These are phyloP conservation scores for Macaranga tanarius DNA, from an alignment of 441 rosid genomes.

Conservation along the genomic window DNA sequence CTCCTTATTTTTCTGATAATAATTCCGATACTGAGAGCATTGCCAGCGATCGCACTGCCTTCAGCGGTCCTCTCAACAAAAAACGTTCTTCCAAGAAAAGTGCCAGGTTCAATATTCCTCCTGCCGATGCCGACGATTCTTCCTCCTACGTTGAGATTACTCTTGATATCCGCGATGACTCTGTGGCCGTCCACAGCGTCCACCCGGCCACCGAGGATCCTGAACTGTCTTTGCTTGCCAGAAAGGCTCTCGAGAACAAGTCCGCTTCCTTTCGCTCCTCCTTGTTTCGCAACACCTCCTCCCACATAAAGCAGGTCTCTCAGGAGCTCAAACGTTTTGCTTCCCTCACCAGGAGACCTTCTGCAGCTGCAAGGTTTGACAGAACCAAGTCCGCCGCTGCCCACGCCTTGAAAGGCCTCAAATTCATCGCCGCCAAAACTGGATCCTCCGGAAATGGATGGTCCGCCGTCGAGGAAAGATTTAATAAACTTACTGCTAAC, in stretches of 20 bases:
- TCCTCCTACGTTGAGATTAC: constrained; percentile 71
- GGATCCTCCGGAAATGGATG: constrained; percentile 48
- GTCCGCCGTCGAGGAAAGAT: constrained; percentile 64
- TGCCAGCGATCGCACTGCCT: constrained; percentile 52
- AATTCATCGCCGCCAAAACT: constrained; percentile 64
- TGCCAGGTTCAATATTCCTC: constrained; percentile 64
- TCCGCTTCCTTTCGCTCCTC: constrained; percentile 41
- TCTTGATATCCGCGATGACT: constrained; percentile 65
- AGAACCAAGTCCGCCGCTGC: constrained; percentile 68
- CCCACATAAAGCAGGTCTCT: constrained; percentile 62
- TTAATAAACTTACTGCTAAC: constrained; percentile 50
- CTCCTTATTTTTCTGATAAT: constrained; percentile 37
- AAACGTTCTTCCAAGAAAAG: constrained; percentile 70
- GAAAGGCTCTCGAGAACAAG: constrained; percentile 54
- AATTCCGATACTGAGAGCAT: constrained; percentile 69
- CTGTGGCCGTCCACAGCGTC: constrained; percentile 80
- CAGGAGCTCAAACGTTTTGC: constrained; percentile 68
- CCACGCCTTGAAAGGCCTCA: constrained; percentile 74
- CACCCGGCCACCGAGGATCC: constrained; percentile 58
- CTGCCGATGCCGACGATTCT: constrained; percentile 36
- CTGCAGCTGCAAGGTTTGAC: constrained; percentile 45
- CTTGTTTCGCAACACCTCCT: constrained; percentile 61
- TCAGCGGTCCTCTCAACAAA: constrained; percentile 48
- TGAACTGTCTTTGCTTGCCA: constrained; percentile 57
- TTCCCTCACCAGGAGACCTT: constrained; percentile 50